Conservation (phyloP, 2,329 filamentous ascomycete genomes). For the Cytospora leucostoma region DNA sequence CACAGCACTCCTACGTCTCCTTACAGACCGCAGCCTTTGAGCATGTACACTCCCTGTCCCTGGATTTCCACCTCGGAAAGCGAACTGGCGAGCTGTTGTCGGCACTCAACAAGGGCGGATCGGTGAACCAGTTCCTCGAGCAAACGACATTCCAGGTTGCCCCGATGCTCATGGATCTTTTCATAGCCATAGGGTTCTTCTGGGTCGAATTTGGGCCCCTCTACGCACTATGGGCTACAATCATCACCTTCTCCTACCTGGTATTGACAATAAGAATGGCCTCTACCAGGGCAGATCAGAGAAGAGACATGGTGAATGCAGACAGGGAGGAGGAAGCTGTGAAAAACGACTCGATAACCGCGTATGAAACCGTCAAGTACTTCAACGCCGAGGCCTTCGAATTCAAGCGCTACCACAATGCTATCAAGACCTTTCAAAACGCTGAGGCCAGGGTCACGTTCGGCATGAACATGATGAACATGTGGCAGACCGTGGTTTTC, state of each 20-base stretch:
- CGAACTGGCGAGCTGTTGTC: constrained; percentile 95
- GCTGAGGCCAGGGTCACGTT: constrained; percentile 77
- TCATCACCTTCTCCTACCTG: constrained; percentile 94
- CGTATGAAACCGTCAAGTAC: constrained; percentile 95
- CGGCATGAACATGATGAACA: constrained; percentile 78
- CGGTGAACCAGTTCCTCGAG: constrained; percentile 95
- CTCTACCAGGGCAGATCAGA: constrained; percentile 85
- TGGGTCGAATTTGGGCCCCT: constrained; percentile 78
- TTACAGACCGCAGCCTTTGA: constrained; percentile 95
- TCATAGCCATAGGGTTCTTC: constrained; percentile 82
- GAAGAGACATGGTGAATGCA: constrained; percentile 91
- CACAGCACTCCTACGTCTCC: constrained; percentile 94
- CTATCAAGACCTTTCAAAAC: constrained; percentile 70
- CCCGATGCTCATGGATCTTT: constrained; percentile 89
- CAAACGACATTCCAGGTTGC: constrained; percentile 95
- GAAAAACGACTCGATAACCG: constrained; percentile 97
- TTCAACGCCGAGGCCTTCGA: constrained; percentile 85
- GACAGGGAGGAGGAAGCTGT: constrained; percentile 95
- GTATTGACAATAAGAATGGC: constrained; percentile 97
- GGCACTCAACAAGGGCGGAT: constrained; percentile 91
- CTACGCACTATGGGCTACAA: constrained; percentile 84
- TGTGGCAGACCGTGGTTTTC: constrained; percentile 78
- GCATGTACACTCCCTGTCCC: constrained; percentile 90
- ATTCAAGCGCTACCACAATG: constrained; percentile 69
- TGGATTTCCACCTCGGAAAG: constrained; percentile 96